Evolutionary conservation across 2,329 filamentous ascomycete genomes (phyloP), one percentile per base, ranked within the genome.

Genomic region (Chaetomium globosum): DNA sequence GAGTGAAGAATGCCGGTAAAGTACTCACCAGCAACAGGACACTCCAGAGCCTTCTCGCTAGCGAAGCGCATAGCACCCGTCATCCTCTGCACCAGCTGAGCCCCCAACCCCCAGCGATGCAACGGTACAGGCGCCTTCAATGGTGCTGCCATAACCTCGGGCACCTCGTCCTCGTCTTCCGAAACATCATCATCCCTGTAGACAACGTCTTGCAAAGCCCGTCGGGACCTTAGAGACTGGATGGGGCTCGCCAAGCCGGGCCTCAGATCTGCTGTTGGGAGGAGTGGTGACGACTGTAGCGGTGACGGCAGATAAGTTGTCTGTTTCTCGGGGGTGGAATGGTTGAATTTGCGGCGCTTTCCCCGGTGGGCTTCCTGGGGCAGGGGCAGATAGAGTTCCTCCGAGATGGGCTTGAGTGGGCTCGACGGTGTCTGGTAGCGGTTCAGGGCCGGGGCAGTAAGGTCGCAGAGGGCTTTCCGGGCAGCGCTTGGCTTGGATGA

Each of bases 31-130:
- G 71, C 61, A 21, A 75, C 71, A 36, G 79, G 80, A 61, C 70
- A 75, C 19, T 75, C 69, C 68, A 80, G 68, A n/a, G 70, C 72
- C 10, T 74, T 74, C 62, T 73, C 72, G 21, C 77, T 76, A 54
- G 73, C 70, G 43, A 73, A 72, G 21, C 77, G 75, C 70, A 78
- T 74, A 28, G 72, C 72, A 10, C 79, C 80, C 6, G 78, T 69
- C 70, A 79, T 73, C 52, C 79, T 74, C 69, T 81, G 78, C 12
- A 77, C 70, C 21, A 80, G 70, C 59, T 81, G 78, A n/a, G 73
- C 78, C 23, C 71, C 72, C 43, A 79, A 67, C 3, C 79, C 78
- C 13, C 75, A 75, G 28, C 71, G 75, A 7, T 75, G 68, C 8
- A 81, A 58, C 33, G 75, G 74, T 31, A 69, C 68, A n/a, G 77